Evolutionary conservation across 345 rosid genomes (phyloP), one percentile per base, ranked within the genome.

Genomic region (Adansonia digitata): DNA sequence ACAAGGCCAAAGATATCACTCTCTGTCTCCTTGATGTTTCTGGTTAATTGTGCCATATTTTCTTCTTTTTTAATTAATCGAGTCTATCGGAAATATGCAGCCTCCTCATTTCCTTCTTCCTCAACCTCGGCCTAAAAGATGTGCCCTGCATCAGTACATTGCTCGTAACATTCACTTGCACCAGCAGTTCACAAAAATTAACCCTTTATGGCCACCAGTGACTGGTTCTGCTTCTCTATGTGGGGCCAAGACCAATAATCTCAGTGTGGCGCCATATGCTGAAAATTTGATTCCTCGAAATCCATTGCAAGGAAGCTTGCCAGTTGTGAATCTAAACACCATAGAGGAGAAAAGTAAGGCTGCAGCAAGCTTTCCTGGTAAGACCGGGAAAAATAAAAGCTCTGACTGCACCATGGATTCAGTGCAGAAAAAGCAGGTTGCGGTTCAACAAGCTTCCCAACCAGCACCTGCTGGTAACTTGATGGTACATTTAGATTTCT

Each of bases 91-190:
- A 42, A 69, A 69, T 69, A 11, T 49, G 59, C 75, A 72, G 75
- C 75, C 73, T 81, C 74, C 72, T 52, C 77, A 73, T 7, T 74
- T 72, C 81, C 66, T 61, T 79, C 80, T 72, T 61, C 67, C 86
- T 60, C 86, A 85, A 77, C 81, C 85, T 49, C 82, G 81, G 72
- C 85, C 87, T 75, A 87, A 82, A 77, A 81, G 84, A 71, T 89
- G 93, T 49, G 79, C 87, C 73, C 81, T 87, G 73, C 93, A 89
- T 74, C 72, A 74, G 68, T 75, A 82, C 80, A 86, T 89, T 79
- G 91, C 93, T 65, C 81, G 76, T 49, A 89, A 80, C 71, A 83
- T 89, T 77, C 87, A 70, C 55, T 79, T 76, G 62, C 85, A 84
- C 78, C 93, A 86, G 84, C 87, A 87, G 31, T 75, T 78, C 14